Base-by-base conservation (phyloP, 2,329 filamentous ascomycete species). In the Neocatenulostroma microsporum region DNA sequence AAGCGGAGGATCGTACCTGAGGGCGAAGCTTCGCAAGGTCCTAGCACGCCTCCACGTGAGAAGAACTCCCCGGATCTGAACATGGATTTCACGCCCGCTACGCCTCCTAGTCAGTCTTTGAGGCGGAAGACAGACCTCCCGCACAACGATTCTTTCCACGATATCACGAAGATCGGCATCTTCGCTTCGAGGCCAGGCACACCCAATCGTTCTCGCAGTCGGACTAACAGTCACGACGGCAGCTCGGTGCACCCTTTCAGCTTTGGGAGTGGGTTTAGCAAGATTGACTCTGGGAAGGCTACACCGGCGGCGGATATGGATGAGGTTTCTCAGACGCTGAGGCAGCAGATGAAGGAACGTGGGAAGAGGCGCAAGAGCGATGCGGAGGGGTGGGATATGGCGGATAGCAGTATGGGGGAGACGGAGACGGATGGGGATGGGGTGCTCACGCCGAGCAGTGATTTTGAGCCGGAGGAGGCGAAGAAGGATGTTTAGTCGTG, bases 151-250 rank as follows among this genome's bases (percentile, higher is more conserved):
- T 91, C 84, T 1, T 95, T 95, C 66, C 81, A 81, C 61, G 89
- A 96, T 60, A 82, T 96, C 46, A 82, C 84, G 10, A 78, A 76
- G 32, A 82, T 94, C 48, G 84, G 83, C 43, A 81, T 98, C 63
- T 98, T 96, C 65, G 86, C 88, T 3, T 91, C 85, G n/a, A 74
- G 84, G 20, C 87, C 88, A 4, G 74, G 82, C n/a, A 93, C 84
- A 35, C 79, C 86, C n/a, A 80, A 75, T 34, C 74, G 79, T 39
- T 80, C 74, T 47, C 72, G 82, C 19, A 84, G 78, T 51, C 73
- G 81, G 34, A 84, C 77, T 51, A 43, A 40, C 15, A 37, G 37
- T 18, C 5, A n/a, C 11, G 39, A 42, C n/a, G 49, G 41, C 25
- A 30, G n/a, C 29, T 21, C 38, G 4, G 42, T 37, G 12, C 43